Evolutionary conservation across 768 basidiomycete genomes (phyloP).

Genomic region (Nevesoporus exiguus): DNA sequence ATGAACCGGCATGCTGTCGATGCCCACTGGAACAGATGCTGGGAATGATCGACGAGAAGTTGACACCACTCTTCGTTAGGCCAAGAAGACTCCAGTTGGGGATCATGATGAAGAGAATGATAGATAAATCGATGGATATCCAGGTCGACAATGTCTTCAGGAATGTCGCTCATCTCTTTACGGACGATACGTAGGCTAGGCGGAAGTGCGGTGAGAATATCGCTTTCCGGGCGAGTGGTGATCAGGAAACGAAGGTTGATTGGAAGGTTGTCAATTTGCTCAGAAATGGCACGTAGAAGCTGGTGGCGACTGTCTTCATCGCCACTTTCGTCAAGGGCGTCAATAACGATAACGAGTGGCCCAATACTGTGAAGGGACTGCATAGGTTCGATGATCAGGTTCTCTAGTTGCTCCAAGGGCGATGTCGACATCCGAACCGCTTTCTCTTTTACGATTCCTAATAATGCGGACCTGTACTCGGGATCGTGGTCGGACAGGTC

Average conservation of each 20-base stretch:
- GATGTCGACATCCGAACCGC: background rate
- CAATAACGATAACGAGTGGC: constrained; percentile 4
- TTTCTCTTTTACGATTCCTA: background rate
- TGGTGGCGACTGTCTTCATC: constrained; percentile 1
- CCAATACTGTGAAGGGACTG: background rate
- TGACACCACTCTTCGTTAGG: background rate
- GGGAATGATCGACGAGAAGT: background rate
- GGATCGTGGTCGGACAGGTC: background rate
- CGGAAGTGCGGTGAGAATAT: background rate
- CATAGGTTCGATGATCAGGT: background rate
- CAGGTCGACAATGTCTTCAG: background rate
- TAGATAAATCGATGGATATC: background rate
- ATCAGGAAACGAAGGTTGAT: constrained; percentile 16
- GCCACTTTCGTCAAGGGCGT: constrained; percentile 26
- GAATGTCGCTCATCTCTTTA: background rate
- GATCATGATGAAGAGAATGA: background rate
- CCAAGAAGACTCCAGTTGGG: background rate
- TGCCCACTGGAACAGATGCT: background rate
- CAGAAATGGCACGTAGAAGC: constrained; percentile 14
- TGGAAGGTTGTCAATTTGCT: constrained; percentile 9
- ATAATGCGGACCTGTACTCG: background rate
- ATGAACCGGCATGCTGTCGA: background rate
- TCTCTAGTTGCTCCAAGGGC: background rate
- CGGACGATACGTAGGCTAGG: too few relatives aligned
- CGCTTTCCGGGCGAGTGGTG: background rate